phyloP scores from a whole-genome alignment of 148 eudicot species.

The Nyssa sinensis region DNA sequence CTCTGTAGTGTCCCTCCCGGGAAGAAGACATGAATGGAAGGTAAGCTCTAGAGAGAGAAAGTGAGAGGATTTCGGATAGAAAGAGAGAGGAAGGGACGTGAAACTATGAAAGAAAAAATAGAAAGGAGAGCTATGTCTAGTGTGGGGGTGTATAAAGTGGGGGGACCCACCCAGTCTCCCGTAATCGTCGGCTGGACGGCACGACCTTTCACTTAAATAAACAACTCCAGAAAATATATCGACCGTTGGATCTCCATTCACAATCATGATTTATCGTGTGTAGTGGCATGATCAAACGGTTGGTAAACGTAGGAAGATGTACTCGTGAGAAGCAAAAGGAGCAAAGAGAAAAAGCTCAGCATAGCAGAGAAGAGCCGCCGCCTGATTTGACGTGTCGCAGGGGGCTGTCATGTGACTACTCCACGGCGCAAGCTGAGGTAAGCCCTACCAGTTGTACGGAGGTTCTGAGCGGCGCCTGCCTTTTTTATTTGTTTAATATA shows the following conservation, averaged over 20 bases:
- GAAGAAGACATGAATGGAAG: slow-evolving; percentile 28
- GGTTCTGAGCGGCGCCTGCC: slow-evolving; percentile 25
- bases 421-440: slow-evolving; percentile 15
- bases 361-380: slow-evolving; percentile 30
- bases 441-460: slow-evolving; percentile 32
- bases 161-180: slow-evolving; percentile 29
- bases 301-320: neutral
- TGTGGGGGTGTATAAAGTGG: slow-evolving; percentile 12
- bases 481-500: neutral
- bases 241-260: no score
- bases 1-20: slow-evolving; percentile 52
- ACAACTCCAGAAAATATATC: neutral
- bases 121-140: slow-evolving; percentile 14
- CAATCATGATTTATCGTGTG: no score
- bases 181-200: slow-evolving; percentile 48
- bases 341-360: neutral
- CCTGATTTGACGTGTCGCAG: slow-evolving; percentile 36
- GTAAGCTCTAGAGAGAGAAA: slow-evolving; percentile 9
- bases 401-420: slow-evolving; percentile 18
- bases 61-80: neutral
- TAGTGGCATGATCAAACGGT: neutral
- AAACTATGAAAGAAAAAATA: neutral
- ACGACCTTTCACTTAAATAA: slow-evolving; percentile 7
- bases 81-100: neutral
- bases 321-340: neutral